Evolutionary conservation across 2,329 filamentous ascomycete species (phyloP).

Genomic region (Gyromitra esculenta): DNA sequence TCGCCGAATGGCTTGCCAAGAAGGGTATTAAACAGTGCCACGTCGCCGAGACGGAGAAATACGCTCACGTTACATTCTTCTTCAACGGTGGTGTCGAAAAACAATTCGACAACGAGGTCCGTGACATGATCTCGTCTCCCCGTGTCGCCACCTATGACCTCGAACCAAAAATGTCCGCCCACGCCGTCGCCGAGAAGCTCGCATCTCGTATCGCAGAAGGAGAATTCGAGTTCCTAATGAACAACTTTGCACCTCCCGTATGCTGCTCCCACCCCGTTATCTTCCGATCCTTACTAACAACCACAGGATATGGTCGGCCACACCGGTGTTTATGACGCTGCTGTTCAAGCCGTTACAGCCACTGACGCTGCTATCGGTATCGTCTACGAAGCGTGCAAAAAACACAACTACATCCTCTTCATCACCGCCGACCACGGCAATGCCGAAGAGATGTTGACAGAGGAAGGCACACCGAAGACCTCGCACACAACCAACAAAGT

Average conservation of each 20-base stretch:
- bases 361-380: constrained; percentile 94
- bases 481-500: constrained; percentile 98
- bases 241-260: constrained; percentile 94
- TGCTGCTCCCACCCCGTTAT: background rate
- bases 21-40: constrained; percentile 92
- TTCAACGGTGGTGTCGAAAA: constrained; percentile 99
- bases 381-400: constrained; percentile 93
- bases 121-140: constrained; percentile 93
- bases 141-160: constrained; percentile 95
- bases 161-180: constrained; percentile 95
- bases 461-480: constrained; percentile 95
- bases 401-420: constrained; percentile 91
- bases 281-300: constrained; percentile 9
- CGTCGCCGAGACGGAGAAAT: constrained; percentile 98
- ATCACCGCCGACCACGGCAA: constrained; percentile 98
- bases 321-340: constrained; percentile 95
- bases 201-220: constrained; percentile 84
- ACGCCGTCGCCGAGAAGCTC: constrained; percentile 87
- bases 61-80: constrained; percentile 90
- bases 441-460: constrained; percentile 98
- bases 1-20: constrained; percentile 94
- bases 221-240: constrained; percentile 97
- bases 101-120: constrained; percentile 88
- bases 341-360: constrained; percentile 81
- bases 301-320: constrained; percentile 91